Percentiles rank a stretch among this genome's conserved stretches.
phyloP scores from a whole-genome alignment of 768 basidiomycete genomes.

The Lentinus brumalis region DNA sequence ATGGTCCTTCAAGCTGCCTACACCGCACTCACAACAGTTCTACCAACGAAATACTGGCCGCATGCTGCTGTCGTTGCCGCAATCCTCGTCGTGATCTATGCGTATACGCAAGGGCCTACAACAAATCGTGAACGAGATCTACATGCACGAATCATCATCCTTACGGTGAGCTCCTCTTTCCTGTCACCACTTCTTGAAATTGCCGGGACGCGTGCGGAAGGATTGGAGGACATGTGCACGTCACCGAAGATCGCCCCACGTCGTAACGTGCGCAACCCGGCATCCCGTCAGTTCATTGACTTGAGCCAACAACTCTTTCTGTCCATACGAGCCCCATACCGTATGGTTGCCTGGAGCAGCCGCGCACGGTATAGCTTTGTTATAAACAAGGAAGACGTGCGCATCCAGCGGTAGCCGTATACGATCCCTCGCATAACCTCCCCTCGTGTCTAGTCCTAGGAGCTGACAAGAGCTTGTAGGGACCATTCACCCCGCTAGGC shows the following conservation, averaged over 20 bases:
- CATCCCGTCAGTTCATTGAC: too few relatives aligned
- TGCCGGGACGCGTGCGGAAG: not conserved
- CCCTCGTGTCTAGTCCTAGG: too few relatives aligned
- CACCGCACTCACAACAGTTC: conserved; percentile 40
- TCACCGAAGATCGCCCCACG: not conserved
- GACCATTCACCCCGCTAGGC: conserved; percentile 74
- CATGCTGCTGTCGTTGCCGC: conserved; percentile 51
- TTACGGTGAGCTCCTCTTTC: conserved; percentile 53
- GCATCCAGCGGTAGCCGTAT: too few relatives aligned
- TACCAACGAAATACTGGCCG: conserved; percentile 60
- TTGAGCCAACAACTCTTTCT: too few relatives aligned
- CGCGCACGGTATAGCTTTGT: too few relatives aligned
- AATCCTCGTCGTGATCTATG: conserved; percentile 49
- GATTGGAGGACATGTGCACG: not conserved
- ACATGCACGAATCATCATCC: conserved; percentile 67
- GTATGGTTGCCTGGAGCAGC: too few relatives aligned
- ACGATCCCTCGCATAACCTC: too few relatives aligned
- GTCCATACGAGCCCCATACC: too few relatives aligned
- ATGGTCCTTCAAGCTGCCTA: conserved; percentile 60
- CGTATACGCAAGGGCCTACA: conserved; percentile 68
- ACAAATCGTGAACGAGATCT: conserved; percentile 76
- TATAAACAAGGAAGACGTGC: too few relatives aligned
- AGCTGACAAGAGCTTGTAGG: conserved; percentile 42
- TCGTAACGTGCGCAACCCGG: too few relatives aligned
- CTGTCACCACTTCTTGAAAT: not conserved